phyloP scores from a whole-genome alignment of 2,329 filamentous ascomycete genomes.

The Nothophaeocryptopus gaeumannii region DNA sequence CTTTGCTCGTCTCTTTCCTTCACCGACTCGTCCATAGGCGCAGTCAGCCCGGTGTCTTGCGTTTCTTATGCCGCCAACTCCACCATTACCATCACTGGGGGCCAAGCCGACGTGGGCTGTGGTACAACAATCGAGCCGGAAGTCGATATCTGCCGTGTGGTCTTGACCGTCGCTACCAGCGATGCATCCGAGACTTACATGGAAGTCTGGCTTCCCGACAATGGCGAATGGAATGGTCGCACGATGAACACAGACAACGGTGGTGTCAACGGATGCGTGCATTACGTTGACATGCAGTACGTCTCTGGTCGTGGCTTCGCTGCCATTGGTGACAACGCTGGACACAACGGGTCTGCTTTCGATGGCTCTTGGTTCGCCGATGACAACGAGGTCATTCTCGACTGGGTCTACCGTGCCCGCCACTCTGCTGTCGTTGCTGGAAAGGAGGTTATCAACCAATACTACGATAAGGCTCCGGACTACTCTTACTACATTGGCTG shows the following conservation, averaged over 20 bases:
- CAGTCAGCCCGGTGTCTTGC: conserved; percentile 25
- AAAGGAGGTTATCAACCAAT: conserved; percentile 35
- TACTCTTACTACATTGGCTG: conserved; percentile 51
- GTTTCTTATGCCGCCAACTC: conserved; percentile 24
- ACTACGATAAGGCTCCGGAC: conserved; percentile 38
- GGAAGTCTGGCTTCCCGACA: conserved; percentile 47
- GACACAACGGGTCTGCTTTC: conserved; percentile 34
- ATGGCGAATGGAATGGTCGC: conserved; percentile 35
- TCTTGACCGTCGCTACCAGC: conserved; percentile 41
- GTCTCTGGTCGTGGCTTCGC: conserved; percentile 34
- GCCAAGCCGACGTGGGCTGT: conserved; percentile 26
- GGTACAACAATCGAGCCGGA: conserved; percentile 25
- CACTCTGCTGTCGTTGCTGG: conserved; percentile 34
- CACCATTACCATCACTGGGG: conserved; percentile 27
- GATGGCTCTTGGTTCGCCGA: conserved; percentile 32
- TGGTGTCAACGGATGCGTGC: conserved; percentile 35
- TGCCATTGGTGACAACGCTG: conserved; percentile 35
- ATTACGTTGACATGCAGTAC: conserved; percentile 35
- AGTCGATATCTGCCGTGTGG: conserved; percentile 42
- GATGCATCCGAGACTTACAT: conserved; percentile 41
- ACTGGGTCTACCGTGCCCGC: conserved; percentile 35
- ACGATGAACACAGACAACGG: conserved; percentile 38
- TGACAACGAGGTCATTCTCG: conserved; percentile 33
- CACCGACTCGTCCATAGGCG: conserved; percentile 14
- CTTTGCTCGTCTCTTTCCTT: conserved; percentile 27